Evolutionary conservation across 192 early-diverging fungal species (phyloP), one percentile per base, ranked within the genome.

Genomic region (Chytriomyces sp.): DNA sequence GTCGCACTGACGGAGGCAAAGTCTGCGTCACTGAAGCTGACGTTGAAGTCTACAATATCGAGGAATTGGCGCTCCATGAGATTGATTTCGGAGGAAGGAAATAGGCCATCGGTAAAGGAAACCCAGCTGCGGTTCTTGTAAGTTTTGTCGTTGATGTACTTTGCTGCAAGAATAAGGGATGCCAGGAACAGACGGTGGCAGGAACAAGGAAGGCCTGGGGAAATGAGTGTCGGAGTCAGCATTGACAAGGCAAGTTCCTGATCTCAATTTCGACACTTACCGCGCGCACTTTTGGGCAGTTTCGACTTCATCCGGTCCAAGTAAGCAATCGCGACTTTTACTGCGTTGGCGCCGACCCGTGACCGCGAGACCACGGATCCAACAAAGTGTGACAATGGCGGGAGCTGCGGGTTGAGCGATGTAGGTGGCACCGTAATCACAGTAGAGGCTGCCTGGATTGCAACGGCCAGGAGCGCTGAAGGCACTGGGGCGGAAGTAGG

Each of bases 1-100:
- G n/a, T 28, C 5, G 0, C 28, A 6, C 12, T 25, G 31, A 68
- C 52, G 5, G 6, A 4, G 7, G 17, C 10, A 28, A 55, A 55
- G 7, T 55, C 52, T 8, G 33, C 52, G 44, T 30, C 30, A 8
- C 28, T 26, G 32, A 52, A 37, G 52, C 19, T 5, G 17, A 68
- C 31, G 54, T 68, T 37, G 55, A 55, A 68, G 52, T 68, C 65
- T 31, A 55, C 7, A 52, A 68, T 53, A 17, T 6, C 30, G 17
- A 68, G 52, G 49, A 68, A 68, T 37, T 68, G 65, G 1, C 52
- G 44, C 33, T 68, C 65, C 65, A 68, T 68, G 28, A 68, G 52
- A 28, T 68, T 68, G 52, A 68, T 68, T 28, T 68, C 65, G 3
- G 65, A 55, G 65, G 36, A 7, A 25, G 65, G 52, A 4, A 68